These are phyloP conservation scores for Escovopsis weberi DNA, from an alignment of 2,329 filamentous ascomycete genomes.

Conservation along the genomic window DNA sequence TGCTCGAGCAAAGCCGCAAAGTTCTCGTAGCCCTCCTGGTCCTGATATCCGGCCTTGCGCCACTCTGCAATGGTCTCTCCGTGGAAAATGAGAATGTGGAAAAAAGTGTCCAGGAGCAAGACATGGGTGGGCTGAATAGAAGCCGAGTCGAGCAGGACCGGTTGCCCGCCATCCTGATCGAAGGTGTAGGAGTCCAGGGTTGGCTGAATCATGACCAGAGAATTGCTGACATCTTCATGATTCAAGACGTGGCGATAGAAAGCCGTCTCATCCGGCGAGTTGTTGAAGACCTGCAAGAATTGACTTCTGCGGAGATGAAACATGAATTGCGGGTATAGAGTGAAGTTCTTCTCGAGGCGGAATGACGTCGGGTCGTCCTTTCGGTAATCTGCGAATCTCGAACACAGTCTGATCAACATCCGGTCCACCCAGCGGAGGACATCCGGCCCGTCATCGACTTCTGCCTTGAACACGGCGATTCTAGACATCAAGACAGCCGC, in stretches of 20 bases:
- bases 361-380: conserved; percentile 98
- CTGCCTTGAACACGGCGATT: conserved; percentile 96
- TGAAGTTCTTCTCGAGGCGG: conserved; percentile 96
- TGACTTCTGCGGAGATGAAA: conserved; percentile 95
- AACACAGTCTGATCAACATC: conserved; percentile 95
- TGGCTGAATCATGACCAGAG: conserved; percentile 96
- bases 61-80: conserved; percentile 96
- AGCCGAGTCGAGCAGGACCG: conserved; percentile 89
- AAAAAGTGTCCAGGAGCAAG: conserved; percentile 92
- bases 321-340: conserved; percentile 98
- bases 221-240: conserved; percentile 94
- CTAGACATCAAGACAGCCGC: conserved; percentile 97
- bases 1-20: conserved; percentile 77
- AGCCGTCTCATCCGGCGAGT: conserved; percentile 96
- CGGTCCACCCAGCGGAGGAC: conserved; percentile 95
- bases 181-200: conserved; percentile 96
- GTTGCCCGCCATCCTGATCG: conserved; percentile 82
- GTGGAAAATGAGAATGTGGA: conserved; percentile 98
- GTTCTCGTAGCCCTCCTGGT: conserved; percentile 96
- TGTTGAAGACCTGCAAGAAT: conserved; percentile 98
- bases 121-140: conserved; percentile 93
- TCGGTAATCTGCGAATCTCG: conserved; percentile 90
- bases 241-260: conserved; percentile 96
- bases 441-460: conserved; percentile 97
- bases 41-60: conserved; percentile 95